Base-by-base conservation (phyloP, 129 eudicot species). In the Flaveria brownii region DNA sequence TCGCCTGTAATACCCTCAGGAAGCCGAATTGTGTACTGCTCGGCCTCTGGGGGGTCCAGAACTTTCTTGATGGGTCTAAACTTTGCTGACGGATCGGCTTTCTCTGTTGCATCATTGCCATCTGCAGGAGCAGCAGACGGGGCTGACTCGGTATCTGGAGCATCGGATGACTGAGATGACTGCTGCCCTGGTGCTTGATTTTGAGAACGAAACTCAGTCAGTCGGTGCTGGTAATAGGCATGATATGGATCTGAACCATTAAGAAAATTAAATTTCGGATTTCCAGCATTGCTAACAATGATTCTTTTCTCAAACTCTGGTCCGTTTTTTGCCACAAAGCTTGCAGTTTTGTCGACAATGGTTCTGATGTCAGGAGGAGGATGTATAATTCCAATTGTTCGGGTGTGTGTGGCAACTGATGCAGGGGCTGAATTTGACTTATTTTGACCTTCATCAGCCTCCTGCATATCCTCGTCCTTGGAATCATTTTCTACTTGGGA, bases 1-100 rank as follows among this genome's bases (percentile, higher is more conserved):
- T 90, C 97, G 45, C 97, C 97, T 0, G 96, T 88, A 54, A 90
- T 93, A 49, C 97, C 98, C 76, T 90, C 98, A 6, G 98, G 97
- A 39, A 90, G 88, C 70, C 92, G 93, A 33, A 93, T 96, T 25
- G 96, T 86, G 73, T 90, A 93, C 76, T 88, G 97, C 85, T 90
- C 98, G 3, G 96, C 89, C 78, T 90, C 98, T 12, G 98, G 97
- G 17, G 98, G 97, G 67, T 90, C 97, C 56, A 90, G 91, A 60
- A 91, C 86, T 81, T 85, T 93, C 18, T 80, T 87, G 3, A 90
- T 87, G 3, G 96, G 83, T 60, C 97, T 68, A 79, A 90, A 93
- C 43, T 83, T 89, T 11, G 92, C 98, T n/a, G 92, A 82, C 0
- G 91, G 97, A 25, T 93, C 98, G 10, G 84, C 85, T 56, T 85